Conservation (phyloP, 2,329 filamentous ascomycete species). For the Venturiaceae sp. region DNA sequence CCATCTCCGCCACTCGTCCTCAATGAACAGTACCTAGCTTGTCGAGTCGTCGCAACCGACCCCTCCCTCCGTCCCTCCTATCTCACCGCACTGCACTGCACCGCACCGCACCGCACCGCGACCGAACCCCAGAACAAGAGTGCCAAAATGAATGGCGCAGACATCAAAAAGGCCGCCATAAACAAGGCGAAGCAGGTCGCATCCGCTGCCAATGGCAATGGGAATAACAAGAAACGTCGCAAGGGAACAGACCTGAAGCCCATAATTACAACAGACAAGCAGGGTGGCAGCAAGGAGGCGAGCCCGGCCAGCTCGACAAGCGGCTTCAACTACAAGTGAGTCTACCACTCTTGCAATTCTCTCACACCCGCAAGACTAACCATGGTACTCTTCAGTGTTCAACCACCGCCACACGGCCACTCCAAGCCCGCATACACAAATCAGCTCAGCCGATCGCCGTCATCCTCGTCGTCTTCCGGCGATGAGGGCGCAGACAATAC, state of each 20-base stretch:
- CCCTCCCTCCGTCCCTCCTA: background rate
- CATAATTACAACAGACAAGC: constrained; percentile 61
- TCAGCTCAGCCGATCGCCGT: constrained; percentile 62
- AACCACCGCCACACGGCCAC: constrained; percentile 34
- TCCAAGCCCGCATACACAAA: constrained; percentile 36
- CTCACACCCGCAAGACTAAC: constrained; percentile 12
- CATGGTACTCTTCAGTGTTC: constrained; percentile 19
- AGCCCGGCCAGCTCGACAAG: constrained; percentile 1
- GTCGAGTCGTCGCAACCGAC: background rate
- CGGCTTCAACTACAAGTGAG: constrained; percentile 7
- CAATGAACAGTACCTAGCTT: background rate
- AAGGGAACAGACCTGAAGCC: constrained; percentile 63
- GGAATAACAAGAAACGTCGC: constrained; percentile 56
- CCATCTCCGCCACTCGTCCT: background rate
- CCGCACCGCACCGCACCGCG: background rate
- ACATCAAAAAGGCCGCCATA: constrained; percentile 55
- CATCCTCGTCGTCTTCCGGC: constrained; percentile 68
- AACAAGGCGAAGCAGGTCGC: constrained; percentile 58
- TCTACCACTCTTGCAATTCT: background rate
- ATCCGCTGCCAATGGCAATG: constrained; percentile 31
- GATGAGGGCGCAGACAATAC: constrained; percentile 78
- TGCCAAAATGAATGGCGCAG: constrained; percentile 51
- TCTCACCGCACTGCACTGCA: background rate
- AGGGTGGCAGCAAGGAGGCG: constrained; percentile 19
- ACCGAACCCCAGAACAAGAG: background rate